Conservation (phyloP, 2,329 filamentous ascomycete genomes). For the Teratosphaeria nubilosa region DNA sequence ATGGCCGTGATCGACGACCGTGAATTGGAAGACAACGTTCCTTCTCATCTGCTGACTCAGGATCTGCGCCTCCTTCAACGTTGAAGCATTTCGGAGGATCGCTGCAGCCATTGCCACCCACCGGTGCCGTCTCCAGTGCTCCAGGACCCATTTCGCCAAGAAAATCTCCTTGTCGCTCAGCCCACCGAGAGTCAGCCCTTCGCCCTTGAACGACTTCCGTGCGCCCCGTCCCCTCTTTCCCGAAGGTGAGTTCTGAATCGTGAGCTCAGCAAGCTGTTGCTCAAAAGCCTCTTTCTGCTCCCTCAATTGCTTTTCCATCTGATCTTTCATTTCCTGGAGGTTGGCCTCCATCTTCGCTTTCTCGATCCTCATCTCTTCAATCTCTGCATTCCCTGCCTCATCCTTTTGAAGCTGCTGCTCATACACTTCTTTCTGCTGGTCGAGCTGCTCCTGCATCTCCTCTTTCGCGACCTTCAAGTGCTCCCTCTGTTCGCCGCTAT, state of each 20-base stretch:
- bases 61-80: slow-evolving; percentile 89
- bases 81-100: slow-evolving; percentile 76
- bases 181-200: slow-evolving; percentile 33
- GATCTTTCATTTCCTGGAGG: slow-evolving; percentile 65
- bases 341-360: slow-evolving; percentile 78
- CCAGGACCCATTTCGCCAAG: slow-evolving; percentile 55
- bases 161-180: slow-evolving; percentile 63
- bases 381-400: slow-evolving; percentile 64
- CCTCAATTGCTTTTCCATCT: slow-evolving; percentile 79
- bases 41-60: slow-evolving; percentile 97
- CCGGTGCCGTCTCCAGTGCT: slow-evolving; percentile 71
- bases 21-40: slow-evolving; percentile 87
- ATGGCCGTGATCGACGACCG: slow-evolving; percentile 80
- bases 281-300: slow-evolving; percentile 78
- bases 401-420: slow-evolving; percentile 66
- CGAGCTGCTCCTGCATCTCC: slow-evolving; percentile 72
- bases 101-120: slow-evolving; percentile 92
- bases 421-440: slow-evolving; percentile 75
- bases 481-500: slow-evolving; percentile 70
- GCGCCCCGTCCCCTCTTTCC: slow-evolving; percentile 28
- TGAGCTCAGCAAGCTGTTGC: slow-evolving; percentile 68
- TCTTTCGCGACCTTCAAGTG: slow-evolving; percentile 64
- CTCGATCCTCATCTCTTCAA: slow-evolving; percentile 74
- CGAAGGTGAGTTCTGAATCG: slow-evolving; percentile 37
- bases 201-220: neutral